A percentile compares a stretch with the other conserved stretches of the same genome.
phyloP scores from a whole-genome alignment of 352 stramenopile genomes.

The Globisporangium spinosum region DNA sequence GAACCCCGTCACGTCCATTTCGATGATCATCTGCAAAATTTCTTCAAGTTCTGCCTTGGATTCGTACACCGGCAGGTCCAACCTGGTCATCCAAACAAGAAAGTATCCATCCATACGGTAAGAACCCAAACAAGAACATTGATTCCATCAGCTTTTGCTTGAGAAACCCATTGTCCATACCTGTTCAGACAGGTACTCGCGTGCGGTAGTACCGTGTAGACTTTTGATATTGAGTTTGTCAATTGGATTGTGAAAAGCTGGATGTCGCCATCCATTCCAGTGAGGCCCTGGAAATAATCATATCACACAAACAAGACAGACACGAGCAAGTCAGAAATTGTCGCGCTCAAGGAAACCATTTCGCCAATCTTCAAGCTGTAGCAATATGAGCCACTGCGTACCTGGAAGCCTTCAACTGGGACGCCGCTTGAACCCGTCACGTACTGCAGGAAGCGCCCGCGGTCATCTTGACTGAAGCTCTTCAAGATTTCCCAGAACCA shows the following conservation, averaged over 20 bases:
- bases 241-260: conserved; percentile 76
- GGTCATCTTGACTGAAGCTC: conserved; percentile 49
- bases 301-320: background rate
- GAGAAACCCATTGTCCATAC: conserved; percentile 19
- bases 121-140: background rate
- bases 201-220: conserved; percentile 61
- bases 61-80: conserved; percentile 74
- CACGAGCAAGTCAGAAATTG: background rate
- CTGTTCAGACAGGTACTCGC: conserved; percentile 84
- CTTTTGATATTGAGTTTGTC: conserved; percentile 32
- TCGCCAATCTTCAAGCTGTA: background rate
- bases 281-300: conserved; percentile 36
- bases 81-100: conserved; percentile 24
- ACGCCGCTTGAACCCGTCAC: conserved; percentile 79
- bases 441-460: conserved; percentile 77
- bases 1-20: conserved; percentile 77
- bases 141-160: background rate
- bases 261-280: conserved; percentile 69
- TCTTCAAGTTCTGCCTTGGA: conserved; percentile 90
- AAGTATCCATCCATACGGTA: background rate
- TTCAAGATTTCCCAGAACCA: conserved; percentile 85
- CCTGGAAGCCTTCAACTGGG: conserved; percentile 77
- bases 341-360: background rate
- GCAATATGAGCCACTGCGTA: conserved; percentile 7
- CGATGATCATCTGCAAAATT: conserved; percentile 86